Evolutionary conservation across 441 rosid species (phyloP).

Genomic region (Euphorbia neoarborescens): DNA sequence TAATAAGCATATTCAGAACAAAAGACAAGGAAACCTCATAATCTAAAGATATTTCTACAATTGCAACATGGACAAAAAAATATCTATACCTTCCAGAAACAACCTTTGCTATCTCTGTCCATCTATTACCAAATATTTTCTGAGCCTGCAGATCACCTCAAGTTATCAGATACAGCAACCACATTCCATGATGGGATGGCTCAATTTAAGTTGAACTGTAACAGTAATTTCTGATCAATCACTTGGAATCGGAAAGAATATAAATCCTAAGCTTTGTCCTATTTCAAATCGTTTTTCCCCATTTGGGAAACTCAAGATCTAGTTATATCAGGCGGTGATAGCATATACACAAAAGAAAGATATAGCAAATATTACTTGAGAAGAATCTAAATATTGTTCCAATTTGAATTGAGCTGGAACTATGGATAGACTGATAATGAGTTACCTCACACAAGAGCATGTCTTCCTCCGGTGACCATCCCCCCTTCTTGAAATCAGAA

Average conservation of each 20-base stretch:
- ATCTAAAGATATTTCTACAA: conserved; percentile 3
- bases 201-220: conserved; percentile 13
- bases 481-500: conserved; percentile 98
- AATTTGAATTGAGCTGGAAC: not conserved
- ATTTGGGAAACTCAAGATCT: conserved; percentile 7
- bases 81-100: conserved; percentile 86
- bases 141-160: conserved; percentile 59
- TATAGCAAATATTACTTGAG: not conserved
- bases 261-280: not conserved
- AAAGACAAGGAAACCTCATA: not conserved
- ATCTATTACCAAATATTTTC: conserved; percentile 82
- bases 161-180: conserved; percentile 21
- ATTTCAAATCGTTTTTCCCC: not conserved
- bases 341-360: not conserved
- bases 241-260: not conserved
- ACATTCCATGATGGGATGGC: conserved; percentile 12
- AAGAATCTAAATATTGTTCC: not conserved
- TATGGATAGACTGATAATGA: conserved; percentile 7
- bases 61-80: conserved; percentile 8
- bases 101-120: conserved; percentile 99
- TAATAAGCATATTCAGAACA: conserved; percentile 11
- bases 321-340: not conserved
- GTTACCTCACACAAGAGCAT: conserved; percentile 85
- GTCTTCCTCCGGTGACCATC: conserved; percentile 99
- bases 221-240: conserved; percentile 9